Evolutionary conservation across 1,284 basidiomycete species (phyloP).

Genomic region (Jaminaea rosea): DNA sequence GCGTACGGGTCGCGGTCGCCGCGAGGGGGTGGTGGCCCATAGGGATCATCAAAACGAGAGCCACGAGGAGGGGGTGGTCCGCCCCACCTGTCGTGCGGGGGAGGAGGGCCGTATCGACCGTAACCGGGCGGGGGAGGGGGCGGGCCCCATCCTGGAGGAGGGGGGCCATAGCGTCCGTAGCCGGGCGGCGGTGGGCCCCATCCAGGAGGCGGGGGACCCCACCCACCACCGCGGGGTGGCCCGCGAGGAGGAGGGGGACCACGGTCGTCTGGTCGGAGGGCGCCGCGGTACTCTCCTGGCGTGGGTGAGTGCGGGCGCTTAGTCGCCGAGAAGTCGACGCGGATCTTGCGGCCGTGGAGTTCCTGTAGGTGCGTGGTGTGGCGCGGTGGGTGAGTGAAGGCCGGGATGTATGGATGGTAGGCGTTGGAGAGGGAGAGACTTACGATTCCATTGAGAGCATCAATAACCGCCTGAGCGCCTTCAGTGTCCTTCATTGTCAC

Average conservation of each 20-base stretch:
- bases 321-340: conserved; percentile 93
- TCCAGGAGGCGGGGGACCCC: conserved; percentile 5
- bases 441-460: conserved; percentile 83
- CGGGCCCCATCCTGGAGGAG: neutral
- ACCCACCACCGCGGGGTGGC: neutral
- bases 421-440: conserved; percentile 45
- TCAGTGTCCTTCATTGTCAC: conserved; percentile 82
- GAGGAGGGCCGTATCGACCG: neutral
- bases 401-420: neutral
- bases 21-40: conserved; percentile 4
- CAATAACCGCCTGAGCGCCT: conserved; percentile 77
- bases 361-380: conserved; percentile 54
- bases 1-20: conserved; percentile 1
- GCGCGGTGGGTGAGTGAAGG: too few species aligned
- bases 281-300: conserved; percentile 72
- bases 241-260: neutral
- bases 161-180: neutral
- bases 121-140: neutral
- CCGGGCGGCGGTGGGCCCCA: neutral
- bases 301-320: conserved; percentile 87
- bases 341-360: conserved; percentile 86
- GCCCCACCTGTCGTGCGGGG: neutral
- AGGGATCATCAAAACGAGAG: neutral
- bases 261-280: conserved; percentile 34
- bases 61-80: neutral